Evolutionary conservation across 768 basidiomycete genomes (phyloP), one percentile per base, ranked within the genome.

Genomic region (Tulasnella sp.): DNA sequence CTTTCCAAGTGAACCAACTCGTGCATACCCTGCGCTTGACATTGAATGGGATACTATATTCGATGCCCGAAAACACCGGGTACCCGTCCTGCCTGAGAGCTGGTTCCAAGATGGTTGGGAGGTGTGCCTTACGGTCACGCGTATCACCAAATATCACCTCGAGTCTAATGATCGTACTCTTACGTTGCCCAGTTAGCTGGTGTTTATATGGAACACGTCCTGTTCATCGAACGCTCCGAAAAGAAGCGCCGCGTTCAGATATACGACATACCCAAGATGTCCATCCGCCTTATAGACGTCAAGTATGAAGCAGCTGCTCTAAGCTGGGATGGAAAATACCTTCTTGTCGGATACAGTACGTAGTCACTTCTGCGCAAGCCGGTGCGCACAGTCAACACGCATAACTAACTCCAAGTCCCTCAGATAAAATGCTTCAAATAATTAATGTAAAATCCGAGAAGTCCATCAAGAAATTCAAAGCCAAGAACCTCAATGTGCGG

Each of bases 1-100:
- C 11, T 11, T n/a, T 32, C 16, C 11, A 67, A 67, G 61, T 29
- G 61, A 67, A 32, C 61, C 61, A 9, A 29, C 61, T 15, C 61
- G 61, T 29, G 5, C 61, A 67, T 67, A 67, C n/a, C 26, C 61
- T 11, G 61, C 61, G 32, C 61, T 67, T 32, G 61, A 67, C 13
- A 3, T 67, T 2, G 4, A 67, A 67, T 67, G 61, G 61, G 61
- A 67, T n/a, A 32, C 29, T 5, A 67, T 67, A 2, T 67, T 67
- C 61, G 61, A 67, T 67, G 61, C 61, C 61, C 61, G 32, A 32
- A 67, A 67, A 67, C 61, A 67, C 61, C 61, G 61, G 61, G 61
- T 67, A 11, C 61, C 61, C 61, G 61, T 67, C 13, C n/a, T 67
- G 29, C 61, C 61, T 11, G 61, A 67, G 61, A 67, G 9, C 9